Evolutionary conservation across 805 yeast species (phyloP).

Genomic region (Ogataea thermomethanolica): DNA sequence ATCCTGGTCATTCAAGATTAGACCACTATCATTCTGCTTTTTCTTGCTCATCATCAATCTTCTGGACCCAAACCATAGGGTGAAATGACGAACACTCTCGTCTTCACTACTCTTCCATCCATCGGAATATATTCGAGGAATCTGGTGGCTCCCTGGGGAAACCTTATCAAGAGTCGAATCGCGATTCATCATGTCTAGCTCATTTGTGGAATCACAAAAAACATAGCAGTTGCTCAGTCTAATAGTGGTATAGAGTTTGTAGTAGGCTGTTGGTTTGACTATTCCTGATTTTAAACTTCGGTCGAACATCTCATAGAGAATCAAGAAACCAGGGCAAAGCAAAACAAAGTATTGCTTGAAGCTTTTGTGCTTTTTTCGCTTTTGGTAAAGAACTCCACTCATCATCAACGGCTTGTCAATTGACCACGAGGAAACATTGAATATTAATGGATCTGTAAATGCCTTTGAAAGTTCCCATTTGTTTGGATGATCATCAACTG

Average conservation of each 20-base stretch:
- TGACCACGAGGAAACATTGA: constrained; percentile 55
- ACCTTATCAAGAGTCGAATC: constrained; percentile 39
- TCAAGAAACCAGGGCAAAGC: constrained; percentile 65
- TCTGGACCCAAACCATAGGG: constrained; percentile 78
- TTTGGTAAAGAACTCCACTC: constrained; percentile 68
- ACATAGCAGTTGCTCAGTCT: constrained; percentile 68
- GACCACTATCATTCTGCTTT: constrained; percentile 5
- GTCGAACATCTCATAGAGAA: constrained; percentile 50
- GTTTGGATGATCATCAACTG: constrained; percentile 31
- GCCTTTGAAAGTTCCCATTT: constrained; percentile 57
- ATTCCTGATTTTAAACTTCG: constrained; percentile 44
- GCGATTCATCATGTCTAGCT: constrained; percentile 47
- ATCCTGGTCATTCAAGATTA: constrained; percentile 7
- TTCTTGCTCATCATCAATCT: constrained; percentile 37
- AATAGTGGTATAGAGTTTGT: constrained; percentile 52
- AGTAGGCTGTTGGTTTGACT: constrained; percentile 45
- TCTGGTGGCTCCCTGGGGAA: constrained; percentile 51
- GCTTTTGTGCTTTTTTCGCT: constrained; percentile 62
- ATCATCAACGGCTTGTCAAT: constrained; percentile 56
- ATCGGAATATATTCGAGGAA: constrained; percentile 74
- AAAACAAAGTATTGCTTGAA: constrained; percentile 62
- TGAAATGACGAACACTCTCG: constrained; percentile 71
- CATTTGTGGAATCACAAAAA: constrained; percentile 65
- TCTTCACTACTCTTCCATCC: constrained; percentile 85
- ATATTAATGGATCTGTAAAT: constrained; percentile 48